Evolutionary conservation across 352 stramenopile genomes (phyloP).

Genomic region (Paralagenidium karlingii): DNA sequence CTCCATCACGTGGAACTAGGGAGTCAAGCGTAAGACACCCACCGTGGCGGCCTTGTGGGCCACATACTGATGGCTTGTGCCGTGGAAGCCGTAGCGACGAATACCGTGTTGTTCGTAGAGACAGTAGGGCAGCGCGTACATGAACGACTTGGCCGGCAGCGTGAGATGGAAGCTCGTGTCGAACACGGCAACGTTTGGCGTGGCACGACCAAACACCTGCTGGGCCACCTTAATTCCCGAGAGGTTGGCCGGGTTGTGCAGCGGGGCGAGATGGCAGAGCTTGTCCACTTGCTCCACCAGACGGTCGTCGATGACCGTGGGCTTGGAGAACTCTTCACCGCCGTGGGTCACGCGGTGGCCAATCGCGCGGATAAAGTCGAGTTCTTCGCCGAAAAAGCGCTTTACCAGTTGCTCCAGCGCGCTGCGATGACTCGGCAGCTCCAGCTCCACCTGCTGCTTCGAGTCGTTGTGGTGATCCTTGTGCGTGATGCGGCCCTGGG

Average conservation of each 20-base stretch:
- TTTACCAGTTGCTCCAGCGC: conserved; percentile 44
- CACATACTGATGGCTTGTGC: conserved; percentile 82
- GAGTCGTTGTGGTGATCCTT: conserved; percentile 24
- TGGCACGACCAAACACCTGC: conserved; percentile 45
- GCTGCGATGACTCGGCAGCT: conserved; percentile 33
- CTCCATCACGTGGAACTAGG: too few relatives aligned
- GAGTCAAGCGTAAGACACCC: conserved; percentile 2
- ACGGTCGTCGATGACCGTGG: conserved; percentile 31
- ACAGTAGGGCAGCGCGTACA: conserved; percentile 68
- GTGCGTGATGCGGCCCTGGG: conserved; percentile 52
- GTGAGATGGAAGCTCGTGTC: conserved; percentile 86
- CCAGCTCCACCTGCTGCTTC: conserved; percentile 39
- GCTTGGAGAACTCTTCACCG: conserved; percentile 53
- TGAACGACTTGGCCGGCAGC: conserved; percentile 68
- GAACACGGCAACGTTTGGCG: conserved; percentile 79
- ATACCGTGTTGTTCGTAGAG: conserved; percentile 75
- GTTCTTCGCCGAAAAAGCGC: conserved; percentile 38
- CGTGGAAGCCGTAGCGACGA: conserved; percentile 86
- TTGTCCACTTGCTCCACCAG: conserved; percentile 44
- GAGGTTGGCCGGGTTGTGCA: conserved; percentile 84
- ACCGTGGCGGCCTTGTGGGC: conserved; percentile 59
- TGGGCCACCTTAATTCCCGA: conserved; percentile 73
- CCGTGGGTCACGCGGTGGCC: conserved; percentile 85
- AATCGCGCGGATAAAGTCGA: conserved; percentile 49
- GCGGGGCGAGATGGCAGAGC: conserved; percentile 50